Conservation (phyloP, 2,329 filamentous ascomycete genomes). For the Colletotrichum orbiculare region DNA sequence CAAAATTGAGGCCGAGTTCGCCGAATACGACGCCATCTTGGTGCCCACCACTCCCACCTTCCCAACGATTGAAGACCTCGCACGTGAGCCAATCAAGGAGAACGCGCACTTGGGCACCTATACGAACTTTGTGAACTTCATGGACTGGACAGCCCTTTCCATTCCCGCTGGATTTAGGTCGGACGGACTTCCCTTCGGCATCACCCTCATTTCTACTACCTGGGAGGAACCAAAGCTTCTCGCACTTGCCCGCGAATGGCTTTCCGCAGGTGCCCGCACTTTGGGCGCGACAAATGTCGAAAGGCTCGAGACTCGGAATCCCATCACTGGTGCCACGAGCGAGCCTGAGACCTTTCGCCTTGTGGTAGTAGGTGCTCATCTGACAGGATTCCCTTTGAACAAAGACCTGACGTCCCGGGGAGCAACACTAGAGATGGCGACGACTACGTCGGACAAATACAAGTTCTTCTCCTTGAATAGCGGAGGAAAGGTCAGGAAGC, state of each 20-base stretch:
- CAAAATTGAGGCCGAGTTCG: constrained; percentile 52
- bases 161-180: constrained; percentile 60
- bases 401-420: constrained; percentile 47
- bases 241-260: constrained; percentile 43
- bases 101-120: constrained; percentile 67
- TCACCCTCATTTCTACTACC: constrained; percentile 49
- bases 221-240: constrained; percentile 50
- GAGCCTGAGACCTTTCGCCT: constrained; percentile 31
- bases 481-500: constrained; percentile 40
- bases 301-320: constrained; percentile 20
- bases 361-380: constrained; percentile 50
- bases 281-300: constrained; percentile 45
- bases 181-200: constrained; percentile 51
- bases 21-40: constrained; percentile 59
- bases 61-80: constrained; percentile 62
- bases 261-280: constrained; percentile 36
- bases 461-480: constrained; percentile 44
- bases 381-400: constrained; percentile 48
- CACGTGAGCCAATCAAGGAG: constrained; percentile 61
- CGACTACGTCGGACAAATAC: constrained; percentile 46
- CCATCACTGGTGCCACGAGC: constrained; percentile 34
- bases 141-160: constrained; percentile 65
- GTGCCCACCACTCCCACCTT: constrained; percentile 68
- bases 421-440: constrained; percentile 40
- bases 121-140: constrained; percentile 70